Percentiles rank a stretch among this genome's conserved stretches.
Evolutionary conservation across 495 filamentous ascomycete genomes (phyloP).

Genomic region (Aspergillus affinis): DNA sequence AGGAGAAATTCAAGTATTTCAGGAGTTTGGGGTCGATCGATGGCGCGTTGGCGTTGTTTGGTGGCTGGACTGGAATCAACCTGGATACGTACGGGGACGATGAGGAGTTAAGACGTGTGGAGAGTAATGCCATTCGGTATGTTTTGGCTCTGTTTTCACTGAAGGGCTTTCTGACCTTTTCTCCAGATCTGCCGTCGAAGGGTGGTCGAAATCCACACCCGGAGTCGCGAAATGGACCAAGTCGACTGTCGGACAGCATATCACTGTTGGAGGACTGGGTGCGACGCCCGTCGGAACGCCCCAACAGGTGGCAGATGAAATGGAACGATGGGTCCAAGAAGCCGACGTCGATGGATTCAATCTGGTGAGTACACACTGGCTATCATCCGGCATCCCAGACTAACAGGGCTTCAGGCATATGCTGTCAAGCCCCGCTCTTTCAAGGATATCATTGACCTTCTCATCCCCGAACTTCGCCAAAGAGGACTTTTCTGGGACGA

Average conservation of each 20-base stretch:
- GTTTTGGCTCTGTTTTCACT: conserved; percentile 11
- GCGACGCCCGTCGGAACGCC: conserved; percentile 56
- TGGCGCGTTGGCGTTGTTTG: conserved; percentile 56
- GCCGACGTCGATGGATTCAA: conserved; percentile 68
- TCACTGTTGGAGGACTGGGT: conserved; percentile 60
- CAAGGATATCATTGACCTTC: conserved; percentile 58
- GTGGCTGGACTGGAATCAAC: conserved; percentile 60
- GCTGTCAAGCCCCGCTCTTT: conserved; percentile 62
- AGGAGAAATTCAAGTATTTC: conserved; percentile 51
- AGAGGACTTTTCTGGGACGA: conserved; percentile 52
- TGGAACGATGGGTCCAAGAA: conserved; percentile 61
- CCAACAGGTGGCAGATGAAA: conserved; percentile 55
- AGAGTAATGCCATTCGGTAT: conserved; percentile 62
- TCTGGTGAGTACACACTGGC: conserved; percentile 35
- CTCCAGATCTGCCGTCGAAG: conserved; percentile 44
- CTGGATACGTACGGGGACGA: conserved; percentile 52
- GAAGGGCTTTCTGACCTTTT: not conserved
- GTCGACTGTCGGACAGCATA: conserved; percentile 58
- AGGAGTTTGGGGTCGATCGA: conserved; percentile 50
- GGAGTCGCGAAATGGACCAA: conserved; percentile 62
- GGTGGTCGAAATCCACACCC: conserved; percentile 46
- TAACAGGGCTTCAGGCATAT: conserved; percentile 45
- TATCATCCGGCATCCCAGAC: not conserved
- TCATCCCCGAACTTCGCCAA: conserved; percentile 44
- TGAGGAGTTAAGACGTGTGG: conserved; percentile 55